Base-by-base conservation (phyloP, 179 eudicot genomes). In the Silene coronaria region DNA sequence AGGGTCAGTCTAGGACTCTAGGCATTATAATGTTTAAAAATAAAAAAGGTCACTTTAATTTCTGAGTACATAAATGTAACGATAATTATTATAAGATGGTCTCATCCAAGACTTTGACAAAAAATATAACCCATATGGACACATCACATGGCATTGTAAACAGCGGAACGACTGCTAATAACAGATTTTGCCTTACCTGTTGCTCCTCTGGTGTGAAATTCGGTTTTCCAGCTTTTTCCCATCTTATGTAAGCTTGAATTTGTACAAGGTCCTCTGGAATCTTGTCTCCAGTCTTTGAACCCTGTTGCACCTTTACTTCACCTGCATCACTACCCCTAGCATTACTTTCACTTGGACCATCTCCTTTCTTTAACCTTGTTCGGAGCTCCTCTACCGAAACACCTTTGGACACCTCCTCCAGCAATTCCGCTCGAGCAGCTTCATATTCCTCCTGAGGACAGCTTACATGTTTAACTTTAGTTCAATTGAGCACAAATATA, bases 141-240 rank as follows among this genome's bases (percentile, higher is more conserved):
- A 75, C 59, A 66, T 46, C 28, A 72, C 34, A 16, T 26, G 65
- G 22, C 64, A 63, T n/a, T 64, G 28, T 22, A 55, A 60, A 48
- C 42, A 69, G 66, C 57, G 23, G 32, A 67, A 62, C 27, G 32
- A 61, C 27, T 32, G 53, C 38, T 53, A 53, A 24, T 8, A 75
- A 6, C 3, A n/a, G 2, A 74, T 73, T 53, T 36, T 51, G 51
- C 74, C 46, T 81, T 86, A 91, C 97, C 75, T 82, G 85, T 89
- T 91, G 90, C 76, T 87, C 67, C 69, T 90, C 91, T 22, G 85
- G 80, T 28, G 97, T 85, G 82, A 84, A 91, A 79, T 84, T 90
- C 21, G 97, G 97, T 82, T 89, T 91, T 78, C 96, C 96, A 27
- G 90, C 91, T 82, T 83, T 90, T 82, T 91, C 97, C 97, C 96